Percentiles rank a stretch among this genome's conserved stretches.
Evolutionary conservation across 768 basidiomycete genomes (phyloP).

Genomic region (Rhodotorula kratochvilovae): DNA sequence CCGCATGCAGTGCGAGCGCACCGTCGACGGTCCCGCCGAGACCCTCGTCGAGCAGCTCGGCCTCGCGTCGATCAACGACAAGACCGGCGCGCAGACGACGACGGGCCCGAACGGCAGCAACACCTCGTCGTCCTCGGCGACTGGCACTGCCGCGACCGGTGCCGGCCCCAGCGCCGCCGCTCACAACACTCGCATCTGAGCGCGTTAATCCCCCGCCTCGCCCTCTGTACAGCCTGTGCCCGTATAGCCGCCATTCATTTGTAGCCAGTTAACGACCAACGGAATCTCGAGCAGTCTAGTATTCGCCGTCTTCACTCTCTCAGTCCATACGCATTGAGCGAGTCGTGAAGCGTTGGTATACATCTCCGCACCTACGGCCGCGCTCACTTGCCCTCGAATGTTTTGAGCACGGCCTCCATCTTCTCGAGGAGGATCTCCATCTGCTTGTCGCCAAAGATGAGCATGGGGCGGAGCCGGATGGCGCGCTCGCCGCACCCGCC

Average conservation of each 20-base stretch:
- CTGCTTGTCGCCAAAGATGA: conserved; percentile 43
- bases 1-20: conserved; percentile 17
- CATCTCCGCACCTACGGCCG: no score
- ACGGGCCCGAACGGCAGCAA: not conserved
- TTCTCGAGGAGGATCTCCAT: conserved; percentile 1
- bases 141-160: not conserved
- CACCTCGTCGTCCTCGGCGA: not conserved
- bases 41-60: conserved; percentile 1
- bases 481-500: conserved; percentile 46
- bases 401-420: conserved; percentile 3
- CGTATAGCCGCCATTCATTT: not conserved
- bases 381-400: not conserved
- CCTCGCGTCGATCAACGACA: conserved; percentile 1
- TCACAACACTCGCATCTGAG: not conserved
- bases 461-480: conserved; percentile 38
- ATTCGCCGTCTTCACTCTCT: not conserved
- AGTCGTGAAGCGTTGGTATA: no score
- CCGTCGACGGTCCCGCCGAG: conserved; percentile 32
- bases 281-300: not conserved
- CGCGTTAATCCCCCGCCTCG: no score
- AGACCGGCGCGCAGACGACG: not conserved
- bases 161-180: no score
- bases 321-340: no score
- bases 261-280: not conserved
- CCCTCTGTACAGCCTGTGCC: not conserved